These are phyloP conservation scores for Waltergamsia citrina DNA, from an alignment of 2,329 filamentous ascomycete species.

Conservation along the genomic window DNA sequence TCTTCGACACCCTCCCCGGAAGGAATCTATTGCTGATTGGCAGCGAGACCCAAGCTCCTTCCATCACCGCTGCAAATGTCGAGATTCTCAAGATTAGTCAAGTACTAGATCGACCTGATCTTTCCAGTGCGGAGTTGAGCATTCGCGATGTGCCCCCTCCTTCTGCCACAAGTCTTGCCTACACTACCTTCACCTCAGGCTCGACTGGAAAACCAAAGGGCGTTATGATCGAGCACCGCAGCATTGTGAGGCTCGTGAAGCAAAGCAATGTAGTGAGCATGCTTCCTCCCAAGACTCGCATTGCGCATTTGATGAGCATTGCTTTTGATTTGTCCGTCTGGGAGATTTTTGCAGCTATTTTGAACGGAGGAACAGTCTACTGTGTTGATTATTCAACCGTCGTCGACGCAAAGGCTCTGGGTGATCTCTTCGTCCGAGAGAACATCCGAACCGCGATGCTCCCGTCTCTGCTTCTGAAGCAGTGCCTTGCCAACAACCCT, in stretches of 20 bases:
- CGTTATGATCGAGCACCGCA: conserved; percentile 22
- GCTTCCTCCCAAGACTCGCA: not conserved
- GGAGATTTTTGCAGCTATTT: conserved; percentile 7
- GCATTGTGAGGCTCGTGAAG: conserved; percentile 7
- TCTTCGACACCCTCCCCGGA: conserved; percentile 7
- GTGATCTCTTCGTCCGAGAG: conserved; percentile 5
- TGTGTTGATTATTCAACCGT: conserved; percentile 6
- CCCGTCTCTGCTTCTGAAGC: conserved; percentile 11
- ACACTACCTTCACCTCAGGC: conserved; percentile 40
- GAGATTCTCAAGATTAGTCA: conserved; percentile 7
- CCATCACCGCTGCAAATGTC: conserved; percentile 2
- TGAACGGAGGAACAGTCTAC: conserved; percentile 7
- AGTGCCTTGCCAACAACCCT: conserved; percentile 8
- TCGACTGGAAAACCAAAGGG: conserved; percentile 41
- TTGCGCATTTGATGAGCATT: conserved; percentile 5
- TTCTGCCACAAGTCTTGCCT: conserved; percentile 8
- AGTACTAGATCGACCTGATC: too few species aligned
- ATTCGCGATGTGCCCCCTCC: too few species aligned
- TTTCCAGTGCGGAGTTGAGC: too few species aligned
- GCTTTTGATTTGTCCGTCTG: conserved; percentile 7
- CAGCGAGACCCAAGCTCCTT: conserved; percentile 1
- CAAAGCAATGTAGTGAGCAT: not conserved
- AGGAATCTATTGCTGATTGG: conserved; percentile 9
- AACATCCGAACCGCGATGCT: conserved; percentile 5
- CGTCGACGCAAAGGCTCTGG: conserved; percentile 4